Evolutionary conservation across 257 asterid genomes (phyloP).

Genomic region (Plantago elongata): DNA sequence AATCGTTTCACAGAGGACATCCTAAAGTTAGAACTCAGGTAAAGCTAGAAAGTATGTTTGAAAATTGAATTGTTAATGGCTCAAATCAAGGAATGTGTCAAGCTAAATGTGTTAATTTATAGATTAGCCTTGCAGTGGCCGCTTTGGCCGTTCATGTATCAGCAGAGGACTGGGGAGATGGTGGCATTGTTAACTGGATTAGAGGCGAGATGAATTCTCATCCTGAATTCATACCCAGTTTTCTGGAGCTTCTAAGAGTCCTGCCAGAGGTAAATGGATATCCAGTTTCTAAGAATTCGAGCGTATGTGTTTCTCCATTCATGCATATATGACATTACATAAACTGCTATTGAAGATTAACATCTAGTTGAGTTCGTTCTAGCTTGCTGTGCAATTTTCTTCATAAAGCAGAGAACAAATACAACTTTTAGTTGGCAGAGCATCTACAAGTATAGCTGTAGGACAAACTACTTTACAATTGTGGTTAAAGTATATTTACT

Average conservation of each 20-base stretch:
- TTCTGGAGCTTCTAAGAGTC: conserved; percentile 93
- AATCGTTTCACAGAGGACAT: conserved; percentile 88
- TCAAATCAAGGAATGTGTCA: conserved; percentile 21
- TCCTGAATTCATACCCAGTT: conserved; percentile 87
- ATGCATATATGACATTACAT: too few relatives aligned
- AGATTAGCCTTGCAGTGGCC: conserved; percentile 99
- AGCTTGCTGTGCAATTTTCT: too few relatives aligned
- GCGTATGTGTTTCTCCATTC: too few relatives aligned
- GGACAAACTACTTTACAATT: neutral
- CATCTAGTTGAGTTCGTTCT: too few relatives aligned
- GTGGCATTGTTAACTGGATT: conserved; percentile 86
- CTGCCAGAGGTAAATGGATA: conserved; percentile 77
- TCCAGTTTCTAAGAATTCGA: neutral
- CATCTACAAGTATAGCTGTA: neutral
- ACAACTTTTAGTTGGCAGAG: neutral
- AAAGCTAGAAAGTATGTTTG: conserved; percentile 19
- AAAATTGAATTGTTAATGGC: conserved; percentile 19
- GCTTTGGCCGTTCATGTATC: conserved; percentile 98
- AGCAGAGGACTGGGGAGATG: conserved; percentile 92
- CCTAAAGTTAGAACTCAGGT: conserved; percentile 99
- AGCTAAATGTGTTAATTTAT: conserved; percentile 48
- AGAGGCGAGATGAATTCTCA: conserved; percentile 85
- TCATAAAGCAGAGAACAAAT: too few relatives aligned
- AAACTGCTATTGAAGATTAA: too few relatives aligned
- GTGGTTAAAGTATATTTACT: neutral